Percentiles rank a stretch among this genome's conserved stretches.
These are phyloP conservation scores for Cochlearia excelsa DNA, from an alignment of 345 rosid genomes.

Conservation along the genomic window DNA sequence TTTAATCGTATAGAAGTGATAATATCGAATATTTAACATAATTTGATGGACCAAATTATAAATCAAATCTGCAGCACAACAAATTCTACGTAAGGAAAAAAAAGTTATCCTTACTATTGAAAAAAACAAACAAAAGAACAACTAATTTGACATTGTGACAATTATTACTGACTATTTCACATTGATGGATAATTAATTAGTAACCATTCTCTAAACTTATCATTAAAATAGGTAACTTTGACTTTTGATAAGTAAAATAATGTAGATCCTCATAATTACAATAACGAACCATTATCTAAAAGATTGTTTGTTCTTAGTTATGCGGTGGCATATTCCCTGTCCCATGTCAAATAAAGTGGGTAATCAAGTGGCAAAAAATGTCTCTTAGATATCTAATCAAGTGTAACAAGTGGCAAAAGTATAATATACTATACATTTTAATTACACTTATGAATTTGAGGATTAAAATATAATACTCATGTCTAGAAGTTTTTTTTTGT, in stretches of 20 bases:
- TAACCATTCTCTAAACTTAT: slow-evolving; percentile 16
- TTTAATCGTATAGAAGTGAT: too few species aligned
- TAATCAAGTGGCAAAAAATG: not conserved
- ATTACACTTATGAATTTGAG: too few species aligned
- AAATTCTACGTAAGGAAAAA: too few species aligned
- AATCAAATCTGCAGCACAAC: too few species aligned
- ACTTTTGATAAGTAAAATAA: slow-evolving; percentile 2
- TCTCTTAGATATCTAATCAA: not conserved
- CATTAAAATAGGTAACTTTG: slow-evolving; percentile 25
- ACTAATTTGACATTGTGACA: slow-evolving; percentile 7
- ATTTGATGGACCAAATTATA: too few species aligned
- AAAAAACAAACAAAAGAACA: not conserved
- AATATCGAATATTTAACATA: too few species aligned
- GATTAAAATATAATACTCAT: too few species aligned
- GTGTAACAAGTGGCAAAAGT: slow-evolving; percentile 20
- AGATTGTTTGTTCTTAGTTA: slow-evolving; percentile 25
- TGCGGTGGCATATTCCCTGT: slow-evolving; percentile 23
- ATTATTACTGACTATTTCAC: slow-evolving; percentile 6
- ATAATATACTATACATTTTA: too few species aligned
- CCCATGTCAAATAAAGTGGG: slow-evolving; percentile 15
- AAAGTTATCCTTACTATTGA: too few species aligned
- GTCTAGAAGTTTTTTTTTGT: too few species aligned
- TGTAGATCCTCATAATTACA: too few species aligned
- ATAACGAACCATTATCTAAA: slow-evolving; percentile 4
- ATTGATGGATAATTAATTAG: slow-evolving; percentile 11